These are phyloP conservation scores for Medicago ruthenica DNA, from an alignment of 306 rosid species.

Conservation along the genomic window DNA sequence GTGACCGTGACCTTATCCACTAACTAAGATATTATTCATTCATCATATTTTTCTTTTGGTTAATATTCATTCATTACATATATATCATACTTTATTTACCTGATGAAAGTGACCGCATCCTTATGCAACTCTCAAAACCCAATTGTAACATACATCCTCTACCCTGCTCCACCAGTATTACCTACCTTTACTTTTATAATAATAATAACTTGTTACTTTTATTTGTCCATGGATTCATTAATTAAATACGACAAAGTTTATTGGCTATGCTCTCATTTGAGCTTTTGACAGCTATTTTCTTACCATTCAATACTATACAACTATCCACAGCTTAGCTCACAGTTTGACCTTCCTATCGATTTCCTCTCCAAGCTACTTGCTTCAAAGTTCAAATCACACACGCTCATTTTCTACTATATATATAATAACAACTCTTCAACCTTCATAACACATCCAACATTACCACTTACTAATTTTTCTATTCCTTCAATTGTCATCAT, in stretches of 20 bases:
- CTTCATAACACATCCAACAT: background rate
- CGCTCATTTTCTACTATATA: conserved; percentile 3
- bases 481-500: no score
- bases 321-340: conserved; percentile 16
- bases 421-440: background rate
- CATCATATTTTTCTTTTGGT: background rate
- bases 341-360: conserved; percentile 16
- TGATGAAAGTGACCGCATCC: background rate
- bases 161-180: background rate
- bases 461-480: background rate
- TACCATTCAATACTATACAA: conserved; percentile 9
- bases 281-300: conserved; percentile 23
- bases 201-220: no score
- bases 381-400: conserved; percentile 2
- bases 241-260: conserved; percentile 2
- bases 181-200: background rate
- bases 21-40: background rate
- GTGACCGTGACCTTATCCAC: conserved; percentile 7
- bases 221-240: background rate
- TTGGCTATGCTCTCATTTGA: background rate
- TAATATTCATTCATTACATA: background rate
- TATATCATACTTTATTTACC: background rate
- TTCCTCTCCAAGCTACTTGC: conserved; percentile 8
- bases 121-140: background rate
- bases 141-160: background rate